Percentiles rank a stretch among this genome's conserved stretches.
phyloP scores from a whole-genome alignment of 768 basidiomycete genomes.

The Pleurotus tuber-regium region DNA sequence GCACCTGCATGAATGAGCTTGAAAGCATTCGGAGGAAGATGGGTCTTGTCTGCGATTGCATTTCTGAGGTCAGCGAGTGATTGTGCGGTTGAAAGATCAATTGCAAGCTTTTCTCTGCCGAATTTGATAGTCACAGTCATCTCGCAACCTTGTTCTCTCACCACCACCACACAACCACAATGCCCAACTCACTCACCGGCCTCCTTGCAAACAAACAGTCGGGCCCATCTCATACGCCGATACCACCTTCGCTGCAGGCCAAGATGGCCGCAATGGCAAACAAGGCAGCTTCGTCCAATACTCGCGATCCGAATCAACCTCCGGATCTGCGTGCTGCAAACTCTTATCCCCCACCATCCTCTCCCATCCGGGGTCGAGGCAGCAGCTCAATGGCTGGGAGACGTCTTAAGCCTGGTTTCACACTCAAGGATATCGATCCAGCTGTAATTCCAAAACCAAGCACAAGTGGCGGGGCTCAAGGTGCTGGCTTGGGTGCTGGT shows the following conservation, averaged over 20 bases:
- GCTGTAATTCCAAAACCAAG: slow-evolving; percentile 32
- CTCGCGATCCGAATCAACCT: slow-evolving; percentile 23
- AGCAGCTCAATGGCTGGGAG: slow-evolving; percentile 34
- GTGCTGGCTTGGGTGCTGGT: slow-evolving; percentile 71
- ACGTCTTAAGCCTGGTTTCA: slow-evolving; percentile 54
- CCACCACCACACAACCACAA: slow-evolving; percentile 8
- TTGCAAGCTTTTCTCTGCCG: slow-evolving; percentile 30
- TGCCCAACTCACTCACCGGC: slow-evolving; percentile 30
- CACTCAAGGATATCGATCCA: slow-evolving; percentile 60
- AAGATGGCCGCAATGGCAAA: slow-evolving; percentile 83
- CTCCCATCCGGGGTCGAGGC: slow-evolving; percentile 17
- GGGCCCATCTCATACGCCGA: slow-evolving; percentile 52
- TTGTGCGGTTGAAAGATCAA: slow-evolving; percentile 11
- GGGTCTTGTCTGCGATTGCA: slow-evolving; percentile 68
- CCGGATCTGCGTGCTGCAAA: slow-evolving; percentile 31
- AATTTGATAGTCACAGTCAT: slow-evolving; percentile 48
- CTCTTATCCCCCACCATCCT: slow-evolving; percentile 30
- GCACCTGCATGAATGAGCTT: slow-evolving; percentile 90
- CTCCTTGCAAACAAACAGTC: slow-evolving; percentile 41
- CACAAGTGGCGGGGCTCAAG: slow-evolving; percentile 51
- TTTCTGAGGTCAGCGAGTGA: slow-evolving; percentile 23
- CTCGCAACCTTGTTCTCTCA: slow-evolving; percentile 9
- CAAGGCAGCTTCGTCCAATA: slow-evolving; percentile 32
- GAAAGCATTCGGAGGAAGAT: slow-evolving; percentile 66
- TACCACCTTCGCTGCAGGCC: slow-evolving; percentile 87